Evolutionary conservation across 257 asterid species (phyloP).

Genomic region (Handroanthus guayacan): DNA sequence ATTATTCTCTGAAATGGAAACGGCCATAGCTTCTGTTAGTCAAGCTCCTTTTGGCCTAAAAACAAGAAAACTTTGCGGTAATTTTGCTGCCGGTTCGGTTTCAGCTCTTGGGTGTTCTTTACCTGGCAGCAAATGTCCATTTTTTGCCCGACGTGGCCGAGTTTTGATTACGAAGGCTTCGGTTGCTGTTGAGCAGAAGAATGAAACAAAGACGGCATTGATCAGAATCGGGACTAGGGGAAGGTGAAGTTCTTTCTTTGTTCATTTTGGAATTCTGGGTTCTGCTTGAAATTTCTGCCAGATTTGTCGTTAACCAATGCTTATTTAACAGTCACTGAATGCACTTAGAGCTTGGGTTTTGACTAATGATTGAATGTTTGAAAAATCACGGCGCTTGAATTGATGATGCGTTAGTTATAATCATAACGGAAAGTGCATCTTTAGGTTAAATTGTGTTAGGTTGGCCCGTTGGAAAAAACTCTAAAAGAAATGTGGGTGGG

Average conservation of each 20-base stretch:
- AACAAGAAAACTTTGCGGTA: constrained; percentile 41
- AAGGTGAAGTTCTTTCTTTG: constrained; percentile 57
- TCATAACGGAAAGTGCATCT: neutral
- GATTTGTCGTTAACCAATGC: constrained; percentile 19
- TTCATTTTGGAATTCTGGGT: constrained; percentile 20
- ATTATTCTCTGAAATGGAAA: constrained; percentile 56
- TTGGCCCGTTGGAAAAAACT: neutral
- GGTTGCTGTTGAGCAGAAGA: constrained; percentile 63
- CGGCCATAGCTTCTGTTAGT: constrained; percentile 47
- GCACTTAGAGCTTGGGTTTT: constrained; percentile 8
- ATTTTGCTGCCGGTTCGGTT: constrained; percentile 47
- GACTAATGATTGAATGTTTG: neutral
- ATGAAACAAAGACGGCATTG: constrained; percentile 69
- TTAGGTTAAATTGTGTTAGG: neutral
- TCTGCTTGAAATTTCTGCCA: constrained; percentile 11
- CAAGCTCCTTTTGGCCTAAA: constrained; percentile 43
- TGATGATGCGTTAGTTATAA: neutral
- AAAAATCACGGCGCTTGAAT: neutral
- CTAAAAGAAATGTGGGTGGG: too few relatives aligned
- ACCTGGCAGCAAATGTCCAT: constrained; percentile 43
- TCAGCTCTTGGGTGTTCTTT: constrained; percentile 54
- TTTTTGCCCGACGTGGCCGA: constrained; percentile 38
- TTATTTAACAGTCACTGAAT: neutral
- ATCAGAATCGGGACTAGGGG: constrained; percentile 96
- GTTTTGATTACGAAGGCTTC: constrained; percentile 58